Evolutionary conservation across 768 basidiomycete genomes (phyloP).

Genomic region (Mycena albidolilacea): DNA sequence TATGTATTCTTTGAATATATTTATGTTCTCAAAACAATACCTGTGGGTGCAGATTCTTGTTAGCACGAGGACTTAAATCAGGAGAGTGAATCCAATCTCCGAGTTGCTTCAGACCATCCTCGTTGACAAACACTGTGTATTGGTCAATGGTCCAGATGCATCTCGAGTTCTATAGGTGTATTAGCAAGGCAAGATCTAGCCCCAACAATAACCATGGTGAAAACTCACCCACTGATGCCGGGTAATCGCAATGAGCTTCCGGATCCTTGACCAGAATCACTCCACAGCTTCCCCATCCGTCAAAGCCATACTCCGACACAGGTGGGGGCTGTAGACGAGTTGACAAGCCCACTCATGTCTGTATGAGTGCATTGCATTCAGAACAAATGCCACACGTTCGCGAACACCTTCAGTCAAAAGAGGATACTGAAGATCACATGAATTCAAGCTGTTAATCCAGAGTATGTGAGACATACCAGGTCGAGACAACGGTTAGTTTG

Average conservation of each 20-base stretch:
- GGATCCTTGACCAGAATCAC: slow-evolving; percentile 49
- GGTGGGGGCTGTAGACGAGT: slow-evolving; percentile 51
- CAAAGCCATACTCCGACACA: slow-evolving; percentile 48
- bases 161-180: slow-evolving; percentile 25
- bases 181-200: background rate
- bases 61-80: too few relatives aligned
- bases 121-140: slow-evolving; percentile 46
- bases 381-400: slow-evolving; percentile 41
- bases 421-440: slow-evolving; percentile 44
- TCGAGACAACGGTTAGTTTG: slow-evolving; percentile 48
- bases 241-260: slow-evolving; percentile 40
- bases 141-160: slow-evolving; percentile 54
- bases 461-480: slow-evolving; percentile 41
- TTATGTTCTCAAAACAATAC: too few relatives aligned
- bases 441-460: slow-evolving; percentile 19
- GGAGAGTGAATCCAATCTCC: slow-evolving; percentile 58
- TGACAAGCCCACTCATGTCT: slow-evolving; percentile 55
- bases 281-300: slow-evolving; percentile 55
- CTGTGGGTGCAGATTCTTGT: too few relatives aligned
- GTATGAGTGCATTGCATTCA: slow-evolving; percentile 54
- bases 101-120: slow-evolving; percentile 46
- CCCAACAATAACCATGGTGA: background rate
- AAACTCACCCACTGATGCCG: slow-evolving; percentile 39
- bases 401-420: slow-evolving; percentile 40
- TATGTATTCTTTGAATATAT: too few relatives aligned